Evolutionary conservation across 2,329 filamentous ascomycete species (phyloP), one percentile per base, ranked within the genome.

Genomic region (Periconia sp.): DNA sequence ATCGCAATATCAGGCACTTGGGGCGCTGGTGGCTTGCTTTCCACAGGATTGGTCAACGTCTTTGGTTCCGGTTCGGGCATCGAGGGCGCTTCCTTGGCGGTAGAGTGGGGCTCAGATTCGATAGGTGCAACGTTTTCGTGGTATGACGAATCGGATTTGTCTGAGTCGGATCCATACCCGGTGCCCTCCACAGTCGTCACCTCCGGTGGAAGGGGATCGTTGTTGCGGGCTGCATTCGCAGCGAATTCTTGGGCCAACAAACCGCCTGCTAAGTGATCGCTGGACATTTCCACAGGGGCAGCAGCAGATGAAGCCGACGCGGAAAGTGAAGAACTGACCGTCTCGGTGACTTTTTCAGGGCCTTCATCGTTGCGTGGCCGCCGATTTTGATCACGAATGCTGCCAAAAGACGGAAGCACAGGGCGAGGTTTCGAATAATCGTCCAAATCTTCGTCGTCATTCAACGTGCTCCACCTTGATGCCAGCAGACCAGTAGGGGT

Each of bases 381-480:
- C 8, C 74, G 67, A 59, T 85, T 85, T 70, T 83, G 85, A 27
- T 86, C 84, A 19, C 87, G 81, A 19, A 92, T 79, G 64, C 89
- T 92, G 17, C 89, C 89, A 70, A 92, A 92, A 1, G 82, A 87
- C 1, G 89, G 89, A 37, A 92, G 74, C 1, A 85, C 85, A 7
- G 89, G 88, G 31, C 88, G 79, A n/a, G 89, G 89, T 60, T 85
- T 85, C 87, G 91, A 90, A 14, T 85, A 76, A 55, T 81, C 79
- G 49, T 83, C 80, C 50, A 87, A 82, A 41, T 89, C 85, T 30
- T 89, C 84, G n/a, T 87, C 64, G 5, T 83, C 82, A 20, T 61
- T 62, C 14, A 47, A 46, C 17, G 63, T 52, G 46, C 62, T 81
- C 82, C 68, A 82, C 82, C 62, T 81, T 9, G 68, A 69, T 14